Conservation (phyloP, 805 yeast species). For the Myxozyma lipomycoides region DNA sequence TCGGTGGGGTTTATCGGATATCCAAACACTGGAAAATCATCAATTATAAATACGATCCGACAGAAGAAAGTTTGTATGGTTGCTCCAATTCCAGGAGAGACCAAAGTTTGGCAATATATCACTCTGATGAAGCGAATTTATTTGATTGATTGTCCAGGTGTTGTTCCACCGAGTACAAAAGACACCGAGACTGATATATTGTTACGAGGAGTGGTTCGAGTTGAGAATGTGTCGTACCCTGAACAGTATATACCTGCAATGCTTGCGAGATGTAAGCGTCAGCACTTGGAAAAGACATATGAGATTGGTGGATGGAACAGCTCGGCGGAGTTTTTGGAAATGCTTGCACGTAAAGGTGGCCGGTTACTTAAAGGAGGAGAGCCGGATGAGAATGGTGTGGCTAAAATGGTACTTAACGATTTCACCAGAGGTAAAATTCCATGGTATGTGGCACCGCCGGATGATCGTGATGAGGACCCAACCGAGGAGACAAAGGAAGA, state of each 20-base stretch:
- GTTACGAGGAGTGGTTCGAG: slow-evolving; percentile 96
- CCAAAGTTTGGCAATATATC: slow-evolving; percentile 98
- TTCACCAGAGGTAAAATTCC: slow-evolving; percentile 97
- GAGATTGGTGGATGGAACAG: slow-evolving; percentile 85
- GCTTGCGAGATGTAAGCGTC: slow-evolving; percentile 75
- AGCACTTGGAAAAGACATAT: slow-evolving; percentile 92
- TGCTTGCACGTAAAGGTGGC: slow-evolving; percentile 89
- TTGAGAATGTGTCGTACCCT: slow-evolving; percentile 93
- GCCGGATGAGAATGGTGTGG: slow-evolving; percentile 90
- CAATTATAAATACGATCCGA: slow-evolving; percentile 88
- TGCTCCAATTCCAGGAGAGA: slow-evolving; percentile 98
- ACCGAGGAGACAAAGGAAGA: slow-evolving; percentile 33
- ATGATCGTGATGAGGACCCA: slow-evolving; percentile 55
- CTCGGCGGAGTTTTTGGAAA: slow-evolving; percentile 77
- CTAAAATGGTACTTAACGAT: slow-evolving; percentile 86
- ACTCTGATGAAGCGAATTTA: slow-evolving; percentile 94
- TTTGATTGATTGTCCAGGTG: slow-evolving; percentile 97
- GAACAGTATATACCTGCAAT: slow-evolving; percentile 92
- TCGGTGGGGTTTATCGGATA: slow-evolving; percentile 97
- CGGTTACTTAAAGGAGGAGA: slow-evolving; percentile 94
- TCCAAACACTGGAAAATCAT: slow-evolving; percentile 97
- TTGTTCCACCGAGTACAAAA: slow-evolving; percentile 89
- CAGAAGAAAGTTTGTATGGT: slow-evolving; percentile 94
- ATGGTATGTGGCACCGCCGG: slow-evolving; percentile 96
- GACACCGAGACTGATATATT: slow-evolving; percentile 89